phyloP scores from a whole-genome alignment of 768 basidiomycete genomes.

The Leccinum barrowsii region DNA sequence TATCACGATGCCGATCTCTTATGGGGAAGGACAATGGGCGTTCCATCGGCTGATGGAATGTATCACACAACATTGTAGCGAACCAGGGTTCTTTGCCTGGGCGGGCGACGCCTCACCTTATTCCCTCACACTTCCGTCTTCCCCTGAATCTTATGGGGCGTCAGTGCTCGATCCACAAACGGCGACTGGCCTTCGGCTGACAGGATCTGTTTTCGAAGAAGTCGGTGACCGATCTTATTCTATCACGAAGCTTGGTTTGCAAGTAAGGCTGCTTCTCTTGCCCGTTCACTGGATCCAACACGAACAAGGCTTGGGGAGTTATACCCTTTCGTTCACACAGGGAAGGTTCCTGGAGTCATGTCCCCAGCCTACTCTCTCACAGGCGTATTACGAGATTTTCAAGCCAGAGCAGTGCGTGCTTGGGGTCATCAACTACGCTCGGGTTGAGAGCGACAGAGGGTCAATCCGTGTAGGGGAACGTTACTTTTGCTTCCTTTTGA shows the following conservation, averaged over 20 bases:
- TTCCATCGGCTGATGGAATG: constrained; percentile 10
- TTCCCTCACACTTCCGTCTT: constrained; percentile 3
- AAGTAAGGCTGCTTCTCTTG: constrained; percentile 8
- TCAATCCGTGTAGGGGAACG: constrained; percentile 7
- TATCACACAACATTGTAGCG: constrained; percentile 7
- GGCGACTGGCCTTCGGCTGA: constrained; percentile 4
- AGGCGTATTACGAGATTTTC: constrained; percentile 16
- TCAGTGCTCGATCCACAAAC: neutral
- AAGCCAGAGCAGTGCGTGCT: constrained; percentile 14
- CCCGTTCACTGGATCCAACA: constrained; percentile 7
- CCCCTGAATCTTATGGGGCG: constrained; percentile 10
- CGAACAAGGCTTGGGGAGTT: neutral
- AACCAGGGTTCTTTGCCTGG: constrained; percentile 17
- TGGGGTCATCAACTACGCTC: constrained; percentile 15
- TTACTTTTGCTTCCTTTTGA: constrained; percentile 13
- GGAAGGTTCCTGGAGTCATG: constrained; percentile 8
- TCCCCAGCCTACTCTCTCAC: constrained; percentile 9
- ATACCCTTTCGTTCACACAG: constrained; percentile 13
- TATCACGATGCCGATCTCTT: constrained; percentile 13
- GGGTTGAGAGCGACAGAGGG: constrained; percentile 4
- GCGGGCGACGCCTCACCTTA: constrained; percentile 11
- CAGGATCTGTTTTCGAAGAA: constrained; percentile 13
- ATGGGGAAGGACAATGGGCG: constrained; percentile 14
- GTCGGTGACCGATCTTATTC: constrained; percentile 16
- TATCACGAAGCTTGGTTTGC: constrained; percentile 13